Evolutionary conservation across 192 early-diverging fungal genomes (phyloP), one percentile per base, ranked within the genome.

Genomic region (Podila minutissima): DNA sequence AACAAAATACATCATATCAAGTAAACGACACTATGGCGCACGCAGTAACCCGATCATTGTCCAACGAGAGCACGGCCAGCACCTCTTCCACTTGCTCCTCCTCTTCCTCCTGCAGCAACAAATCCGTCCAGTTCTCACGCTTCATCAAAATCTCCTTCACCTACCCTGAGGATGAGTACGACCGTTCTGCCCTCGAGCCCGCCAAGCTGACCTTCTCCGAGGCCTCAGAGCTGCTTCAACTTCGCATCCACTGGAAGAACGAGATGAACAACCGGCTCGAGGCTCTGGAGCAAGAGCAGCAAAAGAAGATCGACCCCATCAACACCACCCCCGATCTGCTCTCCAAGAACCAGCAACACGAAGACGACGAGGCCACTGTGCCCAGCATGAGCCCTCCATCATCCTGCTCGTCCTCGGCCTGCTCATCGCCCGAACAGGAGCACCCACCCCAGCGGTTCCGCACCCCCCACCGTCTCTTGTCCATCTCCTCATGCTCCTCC

Each of bases 51-150:
- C 41, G 59, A n/a, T 48, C 59, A 65, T 50, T 51, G 22, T 46
- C 71, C 38, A 59, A 38, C 46, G 20, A 37, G 8, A 41, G 63
- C 48, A 33, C 57, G 33, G 60, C 62, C 7, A 37, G 57, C 5
- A 20, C 51, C 9, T 74, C 48, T 24, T 68, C 73, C 49, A 17
- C 37, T 6, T 57, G 32, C 32, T 63, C 64, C 15, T 59, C 65
- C 13, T 72, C 62, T n/a, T 19, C 62, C 49, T 59, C 49, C 15
- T 26, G 24, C 33, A 46, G 37, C 37, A 58, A 64, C 35, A 84
- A 84, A 64, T 84, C 78, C 26, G 83, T 84, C 24, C 83, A 84
- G 41, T 84, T 84, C 66, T 84, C 83, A 17, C 66, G 78, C 8
- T 81, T 82, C 49, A 53, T 82, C 60, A 81, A 82, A 35, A 75